Conservation (phyloP, 2,329 filamentous ascomycete species). For the Sclerotinia minor region DNA sequence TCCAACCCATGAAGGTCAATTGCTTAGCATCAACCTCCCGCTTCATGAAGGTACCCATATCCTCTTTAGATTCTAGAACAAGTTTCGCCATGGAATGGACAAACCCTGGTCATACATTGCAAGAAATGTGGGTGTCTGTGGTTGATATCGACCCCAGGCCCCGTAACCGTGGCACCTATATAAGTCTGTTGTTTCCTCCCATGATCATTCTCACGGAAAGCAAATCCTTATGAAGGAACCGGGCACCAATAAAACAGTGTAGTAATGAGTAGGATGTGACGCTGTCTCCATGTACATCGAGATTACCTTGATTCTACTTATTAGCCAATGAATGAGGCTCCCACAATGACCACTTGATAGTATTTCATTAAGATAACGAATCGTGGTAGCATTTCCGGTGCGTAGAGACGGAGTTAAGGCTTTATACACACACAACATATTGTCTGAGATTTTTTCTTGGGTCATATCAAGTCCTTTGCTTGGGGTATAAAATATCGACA, state of each 20-base stretch:
- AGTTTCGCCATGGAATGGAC: slow-evolving; percentile 1
- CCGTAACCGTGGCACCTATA: neutral
- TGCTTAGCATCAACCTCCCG: neutral
- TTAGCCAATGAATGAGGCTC: slow-evolving; percentile 12
- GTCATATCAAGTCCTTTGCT: neutral
- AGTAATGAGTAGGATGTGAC: neutral
- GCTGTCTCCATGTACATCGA: neutral
- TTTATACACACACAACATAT: neutral
- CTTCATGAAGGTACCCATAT: slow-evolving; percentile 8
- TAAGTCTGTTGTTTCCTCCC: slow-evolving; percentile 14
- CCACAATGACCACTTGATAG: neutral
- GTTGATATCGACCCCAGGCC: neutral
- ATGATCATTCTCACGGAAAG: slow-evolving; percentile 1
- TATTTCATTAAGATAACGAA: neutral
- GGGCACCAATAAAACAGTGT: neutral
- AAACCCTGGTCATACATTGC: slow-evolving; percentile 11
- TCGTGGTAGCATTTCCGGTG: neutral
- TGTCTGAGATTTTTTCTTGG: neutral
- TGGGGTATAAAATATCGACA: neutral
- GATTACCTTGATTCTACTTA: neutral
- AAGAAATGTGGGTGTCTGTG: neutral
- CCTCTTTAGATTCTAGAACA: neutral
- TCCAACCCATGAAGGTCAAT: slow-evolving; percentile 6
- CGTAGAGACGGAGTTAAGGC: neutral
- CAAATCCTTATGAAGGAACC: neutral